These are phyloP conservation scores for Psilocybe cyanescens DNA, from an alignment of 768 basidiomycete genomes.

Conservation along the genomic window DNA sequence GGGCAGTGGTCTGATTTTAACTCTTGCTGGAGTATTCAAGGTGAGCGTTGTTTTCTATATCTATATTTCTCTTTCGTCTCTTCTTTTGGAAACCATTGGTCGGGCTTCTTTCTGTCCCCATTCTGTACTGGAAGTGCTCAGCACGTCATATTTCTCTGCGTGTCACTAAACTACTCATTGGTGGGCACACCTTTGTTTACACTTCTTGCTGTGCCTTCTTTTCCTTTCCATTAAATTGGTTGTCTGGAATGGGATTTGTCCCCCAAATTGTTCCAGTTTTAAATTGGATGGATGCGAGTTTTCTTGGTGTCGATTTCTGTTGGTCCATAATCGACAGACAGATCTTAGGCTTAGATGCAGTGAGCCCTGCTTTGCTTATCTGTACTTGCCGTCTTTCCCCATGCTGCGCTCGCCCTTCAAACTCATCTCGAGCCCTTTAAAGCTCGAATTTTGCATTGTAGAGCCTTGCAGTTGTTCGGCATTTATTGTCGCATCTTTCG, in stretches of 20 bases:
- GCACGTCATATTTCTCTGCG: neutral
- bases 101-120: neutral
- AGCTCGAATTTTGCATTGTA: neutral
- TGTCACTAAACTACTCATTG: neutral
- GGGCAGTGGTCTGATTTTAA: conserved; percentile 86
- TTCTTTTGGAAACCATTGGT: neutral
- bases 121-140: neutral
- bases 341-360: neutral
- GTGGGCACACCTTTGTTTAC: neutral
- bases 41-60: conserved; percentile 37
- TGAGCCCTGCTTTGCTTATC: neutral
- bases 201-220: neutral
- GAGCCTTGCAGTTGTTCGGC: neutral
- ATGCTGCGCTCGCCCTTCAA: too few relatives aligned
- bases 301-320: neutral
- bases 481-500: neutral
- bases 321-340: neutral
- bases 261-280: neutral
- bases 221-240: neutral
- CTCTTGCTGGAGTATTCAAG: conserved; percentile 94
- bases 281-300: neutral
- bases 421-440: neutral
- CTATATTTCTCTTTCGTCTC: neutral
- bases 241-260: neutral
- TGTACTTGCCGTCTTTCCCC: neutral